A percentile compares a stretch with the other conserved stretches of the same genome.
phyloP scores from a whole-genome alignment of 176 grass and related monocot species.

The Cocos nucifera region DNA sequence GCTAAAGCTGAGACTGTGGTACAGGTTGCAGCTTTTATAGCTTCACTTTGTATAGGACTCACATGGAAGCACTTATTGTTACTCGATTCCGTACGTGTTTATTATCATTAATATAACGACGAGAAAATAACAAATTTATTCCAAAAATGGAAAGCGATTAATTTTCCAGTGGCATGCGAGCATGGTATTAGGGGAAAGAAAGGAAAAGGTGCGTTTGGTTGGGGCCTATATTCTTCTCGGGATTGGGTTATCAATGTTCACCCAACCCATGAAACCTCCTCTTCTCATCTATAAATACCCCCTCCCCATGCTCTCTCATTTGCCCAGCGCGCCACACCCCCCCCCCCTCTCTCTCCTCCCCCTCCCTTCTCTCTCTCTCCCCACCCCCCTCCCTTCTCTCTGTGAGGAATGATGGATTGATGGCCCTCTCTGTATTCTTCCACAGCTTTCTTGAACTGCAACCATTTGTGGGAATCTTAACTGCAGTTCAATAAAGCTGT shows the following conservation, averaged over 20 bases:
- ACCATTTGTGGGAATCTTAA: neutral
- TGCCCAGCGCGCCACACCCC: too few species aligned
- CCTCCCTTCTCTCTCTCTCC: neutral
- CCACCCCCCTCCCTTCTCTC: neutral
- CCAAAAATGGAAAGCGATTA: too few species aligned
- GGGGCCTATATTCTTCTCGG: conserved; percentile 91
- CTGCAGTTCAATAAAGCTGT: conserved; percentile 89
- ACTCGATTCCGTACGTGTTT: too few species aligned
- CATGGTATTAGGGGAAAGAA: neutral
- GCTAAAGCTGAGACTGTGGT: too few species aligned
- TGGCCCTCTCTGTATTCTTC: conserved; percentile 93
- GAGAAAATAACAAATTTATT: too few species aligned
- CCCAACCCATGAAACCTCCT: conserved; percentile 18
- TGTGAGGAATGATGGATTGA: conserved; percentile 14
- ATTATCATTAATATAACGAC: too few species aligned
- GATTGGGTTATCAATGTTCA: conserved; percentile 64
- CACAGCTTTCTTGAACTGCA: conserved; percentile 99
- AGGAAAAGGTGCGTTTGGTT: conserved; percentile 27
- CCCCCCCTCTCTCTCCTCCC: conserved; percentile 9
- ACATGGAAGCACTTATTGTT: too few species aligned
- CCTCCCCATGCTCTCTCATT: neutral
- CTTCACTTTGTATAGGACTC: too few species aligned
- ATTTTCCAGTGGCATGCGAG: too few species aligned
- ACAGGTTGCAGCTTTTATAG: too few species aligned
- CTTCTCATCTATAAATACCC: conserved; percentile 45